Evolutionary conservation across 371 early-diverging fungal species (phyloP).

Genomic region (Mortierella sp.): DNA sequence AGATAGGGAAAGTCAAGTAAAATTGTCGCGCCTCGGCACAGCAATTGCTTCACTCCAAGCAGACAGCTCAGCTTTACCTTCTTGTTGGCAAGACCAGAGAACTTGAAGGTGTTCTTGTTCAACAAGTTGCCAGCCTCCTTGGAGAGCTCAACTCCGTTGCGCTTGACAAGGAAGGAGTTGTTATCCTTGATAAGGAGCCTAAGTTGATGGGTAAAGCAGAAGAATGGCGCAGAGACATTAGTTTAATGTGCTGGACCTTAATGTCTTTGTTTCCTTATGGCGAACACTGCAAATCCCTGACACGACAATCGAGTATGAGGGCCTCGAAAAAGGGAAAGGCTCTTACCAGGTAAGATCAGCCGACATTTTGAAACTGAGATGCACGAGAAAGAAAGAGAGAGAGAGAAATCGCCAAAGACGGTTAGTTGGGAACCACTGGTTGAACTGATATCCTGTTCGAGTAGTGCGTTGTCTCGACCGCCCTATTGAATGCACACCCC

Average conservation of each 20-base stretch:
- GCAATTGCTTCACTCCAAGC: no score
- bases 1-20: no score
- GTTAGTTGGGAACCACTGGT: not conserved
- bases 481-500: no score
- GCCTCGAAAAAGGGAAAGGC: no score
- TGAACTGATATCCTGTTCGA: no score
- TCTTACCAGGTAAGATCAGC: constrained; percentile 53
- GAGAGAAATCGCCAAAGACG: not conserved
- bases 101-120: constrained; percentile 89
- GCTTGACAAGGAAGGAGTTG: constrained; percentile 90
- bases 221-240: not conserved
- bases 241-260: constrained; percentile 2
- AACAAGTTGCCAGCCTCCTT: constrained; percentile 86
- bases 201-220: constrained; percentile 2
- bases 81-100: constrained; percentile 84
- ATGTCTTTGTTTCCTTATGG: no score
- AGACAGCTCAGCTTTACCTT: constrained; percentile 59
- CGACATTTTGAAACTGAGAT: constrained; percentile 44
- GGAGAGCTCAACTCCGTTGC: constrained; percentile 83
- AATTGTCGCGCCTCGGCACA: no score
- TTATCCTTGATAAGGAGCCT: constrained; percentile 90
- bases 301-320: no score
- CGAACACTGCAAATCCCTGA: no score
- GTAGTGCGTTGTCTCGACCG: no score
- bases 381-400: constrained; percentile 1